Conservation (phyloP, 2,329 filamentous ascomycete genomes). For the Trichoderma pleuroti region DNA sequence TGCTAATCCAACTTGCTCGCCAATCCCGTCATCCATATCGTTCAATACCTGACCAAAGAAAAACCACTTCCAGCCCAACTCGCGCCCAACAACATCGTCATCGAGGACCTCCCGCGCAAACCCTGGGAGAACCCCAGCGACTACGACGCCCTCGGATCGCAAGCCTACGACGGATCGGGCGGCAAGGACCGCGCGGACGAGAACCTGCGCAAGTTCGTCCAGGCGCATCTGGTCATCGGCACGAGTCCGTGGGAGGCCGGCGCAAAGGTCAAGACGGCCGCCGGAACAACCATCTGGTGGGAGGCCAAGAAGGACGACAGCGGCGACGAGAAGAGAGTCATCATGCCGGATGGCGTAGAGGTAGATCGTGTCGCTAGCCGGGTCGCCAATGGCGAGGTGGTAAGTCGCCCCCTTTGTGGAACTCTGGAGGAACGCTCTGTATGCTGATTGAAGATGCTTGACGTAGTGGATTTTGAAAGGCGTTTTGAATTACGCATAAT, state of each 20-base stretch:
- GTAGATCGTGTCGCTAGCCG: conserved; percentile 70
- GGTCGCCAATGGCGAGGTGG: conserved; percentile 83
- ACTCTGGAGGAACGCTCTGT: neutral
- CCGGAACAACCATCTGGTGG: conserved; percentile 73
- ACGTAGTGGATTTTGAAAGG: conserved; percentile 62
- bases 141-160: conserved; percentile 61
- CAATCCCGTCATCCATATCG: neutral
- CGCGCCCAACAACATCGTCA: conserved; percentile 72
- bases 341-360: conserved; percentile 77
- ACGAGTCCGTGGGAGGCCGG: conserved; percentile 74
- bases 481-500: conserved; percentile 44
- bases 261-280: conserved; percentile 62
- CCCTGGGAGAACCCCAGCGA: conserved; percentile 80
- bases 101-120: conserved; percentile 75
- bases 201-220: conserved; percentile 78
- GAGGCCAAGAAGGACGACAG: conserved; percentile 47
- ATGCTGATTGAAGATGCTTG: neutral
- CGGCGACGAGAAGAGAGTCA: conserved; percentile 59
- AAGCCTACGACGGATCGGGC: conserved; percentile 71
- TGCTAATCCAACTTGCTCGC: neutral
- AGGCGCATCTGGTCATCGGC: conserved; percentile 73
- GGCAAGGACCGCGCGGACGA: conserved; percentile 72
- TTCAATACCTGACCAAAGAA: neutral
- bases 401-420: conserved; percentile 31
- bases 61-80: neutral